Evolutionary conservation across 495 filamentous ascomycete genomes (phyloP).

Genomic region (Jackrogersella multiformis): DNA sequence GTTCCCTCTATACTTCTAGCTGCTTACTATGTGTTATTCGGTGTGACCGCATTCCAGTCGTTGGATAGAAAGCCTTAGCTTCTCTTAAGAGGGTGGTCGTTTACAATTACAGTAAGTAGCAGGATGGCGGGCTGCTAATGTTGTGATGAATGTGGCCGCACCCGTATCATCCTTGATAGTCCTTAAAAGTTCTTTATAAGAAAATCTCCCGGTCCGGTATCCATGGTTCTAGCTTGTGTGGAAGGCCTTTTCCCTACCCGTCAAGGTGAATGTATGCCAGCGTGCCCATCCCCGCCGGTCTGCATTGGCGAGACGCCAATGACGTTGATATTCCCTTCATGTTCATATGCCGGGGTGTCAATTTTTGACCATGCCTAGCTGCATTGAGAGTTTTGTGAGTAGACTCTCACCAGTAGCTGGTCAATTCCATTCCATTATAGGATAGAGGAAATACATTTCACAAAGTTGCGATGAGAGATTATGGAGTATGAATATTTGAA

Average conservation of each 20-base stretch:
- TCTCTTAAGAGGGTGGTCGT: not conserved
- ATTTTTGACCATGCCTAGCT: not conserved
- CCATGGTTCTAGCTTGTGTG: constrained; percentile 21
- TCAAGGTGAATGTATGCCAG: constrained; percentile 24
- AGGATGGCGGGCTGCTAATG: no score
- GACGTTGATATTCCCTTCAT: constrained; percentile 14
- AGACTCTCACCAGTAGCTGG: constrained; percentile 1
- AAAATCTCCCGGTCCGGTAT: constrained; percentile 7
- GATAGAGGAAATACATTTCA: constrained; percentile 1
- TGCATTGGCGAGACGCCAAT: constrained; percentile 26
- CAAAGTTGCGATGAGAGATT: constrained; percentile 12
- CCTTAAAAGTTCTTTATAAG: constrained; percentile 5
- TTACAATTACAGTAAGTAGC: constrained; percentile 30
- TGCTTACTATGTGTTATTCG: constrained; percentile 35
- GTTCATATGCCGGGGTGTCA: constrained; percentile 23
- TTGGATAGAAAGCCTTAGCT: not conserved
- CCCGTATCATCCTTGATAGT: constrained; percentile 9
- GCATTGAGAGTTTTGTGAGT: not conserved
- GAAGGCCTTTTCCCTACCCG: constrained; percentile 7
- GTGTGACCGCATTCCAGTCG: constrained; percentile 1
- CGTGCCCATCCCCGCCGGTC: constrained; percentile 27
- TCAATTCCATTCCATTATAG: not conserved
- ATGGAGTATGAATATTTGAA: constrained; percentile 9
- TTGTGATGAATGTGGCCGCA: constrained; percentile 6
- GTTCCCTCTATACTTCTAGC: not conserved